phyloP scores from a whole-genome alignment of 208 protist genomes.

The Trypanosoma platydactyli region DNA sequence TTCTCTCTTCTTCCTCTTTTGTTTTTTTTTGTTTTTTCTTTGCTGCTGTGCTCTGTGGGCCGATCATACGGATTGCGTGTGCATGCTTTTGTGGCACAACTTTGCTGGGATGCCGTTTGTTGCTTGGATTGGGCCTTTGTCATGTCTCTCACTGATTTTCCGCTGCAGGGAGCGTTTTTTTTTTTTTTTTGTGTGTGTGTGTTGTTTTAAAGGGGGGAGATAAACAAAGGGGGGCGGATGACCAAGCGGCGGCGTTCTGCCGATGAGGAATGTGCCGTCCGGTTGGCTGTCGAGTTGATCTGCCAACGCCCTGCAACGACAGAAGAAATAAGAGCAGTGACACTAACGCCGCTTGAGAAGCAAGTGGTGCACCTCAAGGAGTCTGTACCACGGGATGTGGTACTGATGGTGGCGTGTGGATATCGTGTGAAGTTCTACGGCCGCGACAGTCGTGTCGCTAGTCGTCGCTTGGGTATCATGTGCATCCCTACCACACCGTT shows the following conservation, averaged over 20 bases:
- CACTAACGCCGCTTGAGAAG: slow-evolving; percentile 78
- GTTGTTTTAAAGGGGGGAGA: neutral
- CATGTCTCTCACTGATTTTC: too few relatives aligned
- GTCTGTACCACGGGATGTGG: slow-evolving; percentile 49
- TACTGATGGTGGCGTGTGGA: slow-evolving; percentile 87
- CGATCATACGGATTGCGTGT: too few relatives aligned
- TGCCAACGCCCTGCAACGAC: slow-evolving; percentile 37
- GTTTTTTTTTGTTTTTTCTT: neutral
- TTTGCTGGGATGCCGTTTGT: too few relatives aligned
- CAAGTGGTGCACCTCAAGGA: slow-evolving; percentile 74
- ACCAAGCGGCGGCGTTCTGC: slow-evolving; percentile 53
- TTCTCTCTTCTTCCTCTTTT: neutral
- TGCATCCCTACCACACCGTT: slow-evolving; percentile 80
- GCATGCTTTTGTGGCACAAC: too few relatives aligned
- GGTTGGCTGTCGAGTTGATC: slow-evolving; percentile 61
- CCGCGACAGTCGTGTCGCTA: slow-evolving; percentile 78
- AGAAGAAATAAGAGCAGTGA: slow-evolving; percentile 34
- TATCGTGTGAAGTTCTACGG: slow-evolving; percentile 88
- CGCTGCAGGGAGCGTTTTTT: neutral
- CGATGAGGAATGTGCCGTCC: slow-evolving; percentile 35
- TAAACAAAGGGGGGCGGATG: slow-evolving; percentile 23
- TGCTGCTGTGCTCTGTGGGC: too few relatives aligned
- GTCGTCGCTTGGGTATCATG: slow-evolving; percentile 84
- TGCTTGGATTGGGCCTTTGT: too few relatives aligned
- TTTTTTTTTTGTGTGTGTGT: slow-evolving; percentile 18